Conservation (phyloP, 2,329 filamentous ascomycete species). For the Herpotrichia juniperi region DNA sequence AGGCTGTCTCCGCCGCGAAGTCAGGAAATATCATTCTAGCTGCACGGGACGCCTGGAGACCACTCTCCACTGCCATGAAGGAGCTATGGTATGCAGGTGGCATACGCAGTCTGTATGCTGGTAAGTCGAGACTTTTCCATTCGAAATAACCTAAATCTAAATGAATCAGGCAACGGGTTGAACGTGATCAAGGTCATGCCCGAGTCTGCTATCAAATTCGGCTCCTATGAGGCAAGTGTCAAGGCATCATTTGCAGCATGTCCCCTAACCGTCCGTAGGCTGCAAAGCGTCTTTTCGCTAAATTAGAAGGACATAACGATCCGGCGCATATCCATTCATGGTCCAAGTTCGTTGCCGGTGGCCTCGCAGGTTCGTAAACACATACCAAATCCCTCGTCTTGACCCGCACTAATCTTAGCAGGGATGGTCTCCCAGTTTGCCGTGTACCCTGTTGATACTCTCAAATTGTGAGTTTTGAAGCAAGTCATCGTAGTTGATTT, state of each 20-base stretch:
- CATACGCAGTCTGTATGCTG: constrained; percentile 87
- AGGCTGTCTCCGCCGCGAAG: constrained; percentile 70
- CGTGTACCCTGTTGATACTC: constrained; percentile 90
- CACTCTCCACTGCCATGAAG: constrained; percentile 74
- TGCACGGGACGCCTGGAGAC: constrained; percentile 68
- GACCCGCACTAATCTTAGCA: constrained; percentile 9
- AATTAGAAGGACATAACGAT: constrained; percentile 86
- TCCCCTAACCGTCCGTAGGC: constrained; percentile 57
- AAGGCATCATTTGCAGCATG: constrained; percentile 1
- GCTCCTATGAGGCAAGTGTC: constrained; percentile 78
- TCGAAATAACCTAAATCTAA: constrained; percentile 22
- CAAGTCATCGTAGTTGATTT: not conserved
- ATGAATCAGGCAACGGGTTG: constrained; percentile 78
- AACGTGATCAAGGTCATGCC: constrained; percentile 99
- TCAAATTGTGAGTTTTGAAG: constrained; percentile 66
- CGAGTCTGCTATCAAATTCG: constrained; percentile 97
- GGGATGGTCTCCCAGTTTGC: constrained; percentile 93
- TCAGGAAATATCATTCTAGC: constrained; percentile 71
- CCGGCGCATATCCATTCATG: constrained; percentile 77
- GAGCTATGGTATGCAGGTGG: constrained; percentile 88
- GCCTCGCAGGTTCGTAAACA: constrained; percentile 66
- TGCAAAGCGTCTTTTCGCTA: constrained; percentile 84
- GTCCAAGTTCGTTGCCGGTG: constrained; percentile 90
- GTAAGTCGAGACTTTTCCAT: constrained; percentile 56
- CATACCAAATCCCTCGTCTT: not conserved